phyloP scores from a whole-genome alignment of 768 basidiomycete species.

The Antrodiella citrinella region DNA sequence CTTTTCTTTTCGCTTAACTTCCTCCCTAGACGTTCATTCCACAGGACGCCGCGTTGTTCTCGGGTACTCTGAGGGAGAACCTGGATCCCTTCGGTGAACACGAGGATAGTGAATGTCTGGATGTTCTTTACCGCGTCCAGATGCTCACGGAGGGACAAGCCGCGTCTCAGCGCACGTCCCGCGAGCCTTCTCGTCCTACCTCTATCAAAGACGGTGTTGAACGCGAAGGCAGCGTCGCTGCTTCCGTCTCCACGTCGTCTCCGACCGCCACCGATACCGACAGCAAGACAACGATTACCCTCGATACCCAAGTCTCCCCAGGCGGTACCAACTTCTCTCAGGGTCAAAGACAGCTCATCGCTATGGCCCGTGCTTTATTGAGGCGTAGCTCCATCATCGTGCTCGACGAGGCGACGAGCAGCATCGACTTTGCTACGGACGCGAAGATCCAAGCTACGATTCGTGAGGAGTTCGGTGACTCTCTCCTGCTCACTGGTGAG shows the following conservation, averaged over 20 bases:
- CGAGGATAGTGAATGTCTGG: constrained; percentile 69
- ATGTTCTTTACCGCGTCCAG: constrained; percentile 76
- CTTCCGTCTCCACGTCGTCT: constrained; percentile 17
- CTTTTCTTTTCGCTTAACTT: background rate
- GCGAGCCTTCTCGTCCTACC: constrained; percentile 36
- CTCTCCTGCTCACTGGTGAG: constrained; percentile 65
- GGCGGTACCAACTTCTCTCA: constrained; percentile 91
- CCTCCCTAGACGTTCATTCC: constrained; percentile 64
- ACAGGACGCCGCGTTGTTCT: constrained; percentile 72
- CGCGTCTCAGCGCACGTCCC: constrained; percentile 43
- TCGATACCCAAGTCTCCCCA: constrained; percentile 75
- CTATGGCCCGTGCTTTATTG: constrained; percentile 76
- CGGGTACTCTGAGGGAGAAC: constrained; percentile 70
- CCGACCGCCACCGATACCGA: constrained; percentile 45
- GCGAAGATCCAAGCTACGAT: constrained; percentile 87
- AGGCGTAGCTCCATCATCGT: constrained; percentile 67
- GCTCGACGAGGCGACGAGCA: constrained; percentile 79
- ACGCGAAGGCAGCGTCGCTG: constrained; percentile 25
- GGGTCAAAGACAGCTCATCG: constrained; percentile 83
- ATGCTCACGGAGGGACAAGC: constrained; percentile 49
- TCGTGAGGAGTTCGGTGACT: constrained; percentile 73
- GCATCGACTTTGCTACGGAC: constrained; percentile 83
- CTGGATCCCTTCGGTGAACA: constrained; percentile 78
- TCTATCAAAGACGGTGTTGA: constrained; percentile 35
- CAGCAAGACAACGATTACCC: constrained; percentile 44